A percentile compares a stretch with the other conserved stretches of the same genome.
phyloP scores from a whole-genome alignment of 2,329 filamentous ascomycete genomes.

The Fusarium kyushuense region DNA sequence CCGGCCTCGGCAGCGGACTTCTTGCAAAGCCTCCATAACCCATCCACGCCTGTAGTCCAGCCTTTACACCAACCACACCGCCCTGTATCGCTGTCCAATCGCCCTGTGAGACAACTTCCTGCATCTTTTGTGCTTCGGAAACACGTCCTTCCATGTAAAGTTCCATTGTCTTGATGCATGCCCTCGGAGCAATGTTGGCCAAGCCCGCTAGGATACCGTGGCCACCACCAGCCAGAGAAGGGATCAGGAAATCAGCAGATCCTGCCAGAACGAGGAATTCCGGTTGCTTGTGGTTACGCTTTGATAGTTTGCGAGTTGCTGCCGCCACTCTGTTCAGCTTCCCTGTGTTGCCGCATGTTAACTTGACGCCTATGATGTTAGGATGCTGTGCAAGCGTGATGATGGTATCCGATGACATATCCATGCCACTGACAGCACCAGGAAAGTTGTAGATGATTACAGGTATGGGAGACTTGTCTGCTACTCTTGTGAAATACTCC shows the following conservation, averaged over 20 bases:
- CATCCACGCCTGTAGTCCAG: constrained; percentile 72
- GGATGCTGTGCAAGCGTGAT: constrained; percentile 69
- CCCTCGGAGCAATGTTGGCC: constrained; percentile 77
- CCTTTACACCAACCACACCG: constrained; percentile 79
- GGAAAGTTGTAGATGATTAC: constrained; percentile 79
- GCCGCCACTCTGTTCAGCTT: constrained; percentile 74
- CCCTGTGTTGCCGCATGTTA: constrained; percentile 78
- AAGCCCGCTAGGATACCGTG: constrained; percentile 79
- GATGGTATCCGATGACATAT: constrained; percentile 73
- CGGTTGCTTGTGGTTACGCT: constrained; percentile 22
- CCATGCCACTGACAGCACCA: constrained; percentile 71
- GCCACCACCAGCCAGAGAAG: constrained; percentile 75
- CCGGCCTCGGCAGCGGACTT: constrained; percentile 57
- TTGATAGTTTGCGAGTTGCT: constrained; percentile 61
- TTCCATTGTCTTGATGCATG: constrained; percentile 71
- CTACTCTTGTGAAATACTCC: constrained; percentile 75
- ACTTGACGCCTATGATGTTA: constrained; percentile 76
- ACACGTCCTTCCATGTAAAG: constrained; percentile 69
- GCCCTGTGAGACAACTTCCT: constrained; percentile 73
- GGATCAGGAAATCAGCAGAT: constrained; percentile 78
- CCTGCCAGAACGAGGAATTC: constrained; percentile 78
- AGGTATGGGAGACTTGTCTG: constrained; percentile 71
- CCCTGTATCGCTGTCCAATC: constrained; percentile 80
- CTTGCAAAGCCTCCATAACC: constrained; percentile 71
- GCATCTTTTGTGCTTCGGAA: constrained; percentile 71